Base-by-base conservation (phyloP, 192 early-diverging fungal genomes). In the Entophlyctis luteolus region DNA sequence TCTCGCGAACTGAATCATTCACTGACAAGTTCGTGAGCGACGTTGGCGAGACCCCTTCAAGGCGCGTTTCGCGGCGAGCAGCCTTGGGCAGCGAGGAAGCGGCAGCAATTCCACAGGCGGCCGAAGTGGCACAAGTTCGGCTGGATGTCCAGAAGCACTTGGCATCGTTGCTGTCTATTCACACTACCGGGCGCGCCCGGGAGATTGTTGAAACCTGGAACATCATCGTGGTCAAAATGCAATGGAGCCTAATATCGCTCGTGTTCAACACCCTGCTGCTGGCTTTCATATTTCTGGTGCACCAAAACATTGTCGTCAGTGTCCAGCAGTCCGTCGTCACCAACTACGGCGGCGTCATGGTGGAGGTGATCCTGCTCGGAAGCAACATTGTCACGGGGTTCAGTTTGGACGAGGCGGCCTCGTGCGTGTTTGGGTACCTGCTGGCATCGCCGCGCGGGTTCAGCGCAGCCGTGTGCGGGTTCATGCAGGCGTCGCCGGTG, bases 381-480 rank as follows among this genome's bases (percentile, higher is more conserved):
- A 10, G 20, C 22, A 68, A 68, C 36, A 32, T 16, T 4, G 48
- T 68, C 10, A 59, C 55, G n/a, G 59, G 46, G 46, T 47, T 39
- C 23, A 48, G 37, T 14, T 18, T 68, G 2, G 45, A 59, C 34
- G 42, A 47, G 18, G 53, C 55, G 34, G 56, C 23, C 3, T 33
- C 46, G 20, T 47, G 34, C 22, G 22, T 58, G 3, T 12, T 48
- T 32, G 54, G 37, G 27, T 47, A 45, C 18, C 38, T 33, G 4
- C 22, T 68, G 42, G 0, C 55, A 4, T n/a, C 22, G 6, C 12
- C 18, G 1, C 28, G 32, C 1, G 67, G 67, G 6, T 68, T 32
- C 55, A 59, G 55, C 29, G 20, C 49, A 18, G 67, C 47, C 1
- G 56, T 57, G 0, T 68, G 67, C 55, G 67, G 67, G 34, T 68